Conservation (phyloP, 148 eudicot genomes). For the Rhododendron griersonianum region DNA sequence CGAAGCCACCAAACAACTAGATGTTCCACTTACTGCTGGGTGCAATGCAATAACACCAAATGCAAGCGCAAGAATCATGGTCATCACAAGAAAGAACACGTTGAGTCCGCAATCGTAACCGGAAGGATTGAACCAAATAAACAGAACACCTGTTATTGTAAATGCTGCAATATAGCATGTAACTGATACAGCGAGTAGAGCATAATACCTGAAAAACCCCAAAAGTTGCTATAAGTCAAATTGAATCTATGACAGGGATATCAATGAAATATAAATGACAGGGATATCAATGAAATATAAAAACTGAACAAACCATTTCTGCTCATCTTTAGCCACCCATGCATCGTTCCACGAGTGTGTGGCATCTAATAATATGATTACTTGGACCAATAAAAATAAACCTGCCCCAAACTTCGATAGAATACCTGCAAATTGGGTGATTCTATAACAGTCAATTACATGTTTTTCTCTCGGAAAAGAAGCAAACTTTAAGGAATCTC, state of each 20-base stretch:
- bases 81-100: constrained; percentile 87
- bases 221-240: constrained; percentile 9
- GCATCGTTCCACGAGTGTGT: constrained; percentile 96
- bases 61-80: constrained; percentile 74
- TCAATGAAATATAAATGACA: constrained; percentile 3
- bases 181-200: constrained; percentile 76
- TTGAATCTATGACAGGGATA: not conserved
- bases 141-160: constrained; percentile 64
- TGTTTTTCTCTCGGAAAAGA: not conserved
- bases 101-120: constrained; percentile 96
- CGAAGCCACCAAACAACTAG: not conserved
- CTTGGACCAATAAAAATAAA: constrained; percentile 89
- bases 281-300: constrained; percentile 4
- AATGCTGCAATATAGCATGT: constrained; percentile 78
- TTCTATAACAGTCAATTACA: not conserved
- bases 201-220: constrained; percentile 68
- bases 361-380: constrained; percentile 81
- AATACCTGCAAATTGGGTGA: constrained; percentile 42
- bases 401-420: constrained; percentile 96
- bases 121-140: constrained; percentile 95
- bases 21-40: constrained; percentile 55
- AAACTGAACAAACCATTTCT: constrained; percentile 58
- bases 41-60: constrained; percentile 84
- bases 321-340: constrained; percentile 98
- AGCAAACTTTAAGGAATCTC: not conserved